These are phyloP conservation scores for Talaromyces sp. DNA, from an alignment of 2,329 filamentous ascomycete species.

Conservation along the genomic window DNA sequence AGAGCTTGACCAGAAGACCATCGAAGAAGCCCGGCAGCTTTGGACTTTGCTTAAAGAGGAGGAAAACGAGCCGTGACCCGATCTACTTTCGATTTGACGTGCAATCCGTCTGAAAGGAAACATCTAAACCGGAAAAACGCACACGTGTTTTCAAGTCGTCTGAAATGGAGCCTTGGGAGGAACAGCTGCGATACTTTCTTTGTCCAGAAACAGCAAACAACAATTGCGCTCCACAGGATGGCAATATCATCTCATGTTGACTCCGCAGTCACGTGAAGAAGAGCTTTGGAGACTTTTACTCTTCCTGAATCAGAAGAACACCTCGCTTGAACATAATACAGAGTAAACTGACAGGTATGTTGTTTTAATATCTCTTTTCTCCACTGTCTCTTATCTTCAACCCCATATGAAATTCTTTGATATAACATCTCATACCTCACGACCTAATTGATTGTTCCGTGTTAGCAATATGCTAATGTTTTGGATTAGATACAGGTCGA, in stretches of 20 bases:
- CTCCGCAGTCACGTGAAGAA: conserved; percentile 19
- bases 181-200: background rate
- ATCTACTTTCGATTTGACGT: background rate
- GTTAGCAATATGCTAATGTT: background rate
- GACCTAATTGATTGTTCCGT: no score
- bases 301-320: background rate
- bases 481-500: background rate
- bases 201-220: background rate
- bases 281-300: conserved; percentile 8
- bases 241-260: background rate
- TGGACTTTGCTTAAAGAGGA: conserved; percentile 39
- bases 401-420: conserved; percentile 33
- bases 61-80: conserved; percentile 8
- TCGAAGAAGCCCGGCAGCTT: conserved; percentile 28
- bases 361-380: background rate
- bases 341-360: background rate
- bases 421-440: conserved; percentile 21
- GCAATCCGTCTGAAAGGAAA: background rate
- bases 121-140: background rate
- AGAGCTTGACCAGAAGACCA: conserved; percentile 15
- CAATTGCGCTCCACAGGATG: background rate
- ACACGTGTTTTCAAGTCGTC: background rate
- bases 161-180: background rate
- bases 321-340: background rate
- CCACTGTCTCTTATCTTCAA: conserved; percentile 29